Evolutionary conservation across 2,329 filamentous ascomycete species (phyloP).

Genomic region (Diaporthe longicolla): DNA sequence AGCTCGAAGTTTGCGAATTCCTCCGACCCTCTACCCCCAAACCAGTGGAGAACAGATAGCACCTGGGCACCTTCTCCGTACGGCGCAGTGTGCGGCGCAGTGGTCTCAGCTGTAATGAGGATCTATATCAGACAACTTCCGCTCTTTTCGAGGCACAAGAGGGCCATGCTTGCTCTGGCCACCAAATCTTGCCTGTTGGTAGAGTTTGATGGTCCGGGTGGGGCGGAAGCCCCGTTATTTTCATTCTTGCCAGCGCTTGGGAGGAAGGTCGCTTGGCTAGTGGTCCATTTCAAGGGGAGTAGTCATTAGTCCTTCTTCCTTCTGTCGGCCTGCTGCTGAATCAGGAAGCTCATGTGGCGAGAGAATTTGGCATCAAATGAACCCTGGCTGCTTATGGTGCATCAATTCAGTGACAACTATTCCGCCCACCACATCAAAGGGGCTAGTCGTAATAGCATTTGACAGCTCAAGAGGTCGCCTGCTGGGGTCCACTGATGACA

Average conservation of each 20-base stretch:
- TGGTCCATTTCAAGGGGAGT: background rate
- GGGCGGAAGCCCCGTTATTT: background rate
- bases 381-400: background rate
- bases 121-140: background rate
- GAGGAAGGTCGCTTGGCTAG: background rate
- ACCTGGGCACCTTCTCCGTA: background rate
- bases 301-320: background rate
- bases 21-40: background rate
- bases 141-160: background rate
- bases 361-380: background rate
- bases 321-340: background rate
- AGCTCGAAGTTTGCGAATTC: too few relatives aligned
- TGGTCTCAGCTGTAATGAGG: background rate
- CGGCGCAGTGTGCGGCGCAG: background rate
- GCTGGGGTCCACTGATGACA: background rate
- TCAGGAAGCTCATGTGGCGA: background rate
- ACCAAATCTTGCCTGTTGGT: slow-evolving; percentile 3
- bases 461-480: background rate
- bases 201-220: background rate
- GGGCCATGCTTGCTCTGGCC: background rate
- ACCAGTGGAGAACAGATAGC: background rate
- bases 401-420: background rate
- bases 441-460: background rate
- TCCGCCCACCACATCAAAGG: background rate
- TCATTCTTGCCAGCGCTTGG: background rate